phyloP scores from a whole-genome alignment of 495 filamentous ascomycete species.

The Lepidopterella palustris region DNA sequence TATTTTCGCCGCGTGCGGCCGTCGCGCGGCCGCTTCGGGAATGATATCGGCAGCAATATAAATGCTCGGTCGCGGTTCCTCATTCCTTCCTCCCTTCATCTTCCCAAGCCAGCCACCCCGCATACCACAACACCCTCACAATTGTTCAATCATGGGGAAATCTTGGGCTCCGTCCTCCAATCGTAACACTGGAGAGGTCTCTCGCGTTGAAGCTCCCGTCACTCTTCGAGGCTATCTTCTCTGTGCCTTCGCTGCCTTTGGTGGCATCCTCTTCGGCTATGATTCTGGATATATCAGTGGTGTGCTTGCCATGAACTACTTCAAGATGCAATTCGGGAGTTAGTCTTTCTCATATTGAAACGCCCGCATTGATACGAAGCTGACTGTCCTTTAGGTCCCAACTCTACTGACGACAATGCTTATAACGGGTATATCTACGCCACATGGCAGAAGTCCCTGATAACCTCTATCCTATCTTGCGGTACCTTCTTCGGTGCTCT shows the following conservation, averaged over 20 bases:
- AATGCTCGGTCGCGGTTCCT: background rate
- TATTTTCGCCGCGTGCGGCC: too few relatives aligned
- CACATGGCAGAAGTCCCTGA: slow-evolving; percentile 34
- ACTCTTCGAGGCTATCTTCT: slow-evolving; percentile 37
- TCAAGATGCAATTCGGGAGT: slow-evolving; percentile 26
- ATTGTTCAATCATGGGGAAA: background rate
- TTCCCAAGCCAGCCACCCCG: background rate
- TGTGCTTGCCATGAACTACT: slow-evolving; percentile 31
- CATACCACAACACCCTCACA: background rate
- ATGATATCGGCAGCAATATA: too few relatives aligned
- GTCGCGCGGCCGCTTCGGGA: background rate
- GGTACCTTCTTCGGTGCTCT: slow-evolving; percentile 42
- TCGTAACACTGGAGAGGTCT: slow-evolving; percentile 23
- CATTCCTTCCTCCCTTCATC: background rate
- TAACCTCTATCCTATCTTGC: slow-evolving; percentile 49
- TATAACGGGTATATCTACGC: slow-evolving; percentile 16
- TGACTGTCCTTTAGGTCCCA: background rate
- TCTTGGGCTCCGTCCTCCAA: slow-evolving; percentile 20
- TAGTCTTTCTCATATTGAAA: background rate
- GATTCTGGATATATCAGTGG: slow-evolving; percentile 40
- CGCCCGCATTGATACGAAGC: background rate
- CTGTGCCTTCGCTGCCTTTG: slow-evolving; percentile 40
- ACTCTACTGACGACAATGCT: slow-evolving; percentile 1
- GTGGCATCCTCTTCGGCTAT: slow-evolving; percentile 41
- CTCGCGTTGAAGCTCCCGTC: slow-evolving; percentile 37